Conservation (phyloP, 164 flowering plant genomes). For the Kalanchoe fedtschenkoi region DNA sequence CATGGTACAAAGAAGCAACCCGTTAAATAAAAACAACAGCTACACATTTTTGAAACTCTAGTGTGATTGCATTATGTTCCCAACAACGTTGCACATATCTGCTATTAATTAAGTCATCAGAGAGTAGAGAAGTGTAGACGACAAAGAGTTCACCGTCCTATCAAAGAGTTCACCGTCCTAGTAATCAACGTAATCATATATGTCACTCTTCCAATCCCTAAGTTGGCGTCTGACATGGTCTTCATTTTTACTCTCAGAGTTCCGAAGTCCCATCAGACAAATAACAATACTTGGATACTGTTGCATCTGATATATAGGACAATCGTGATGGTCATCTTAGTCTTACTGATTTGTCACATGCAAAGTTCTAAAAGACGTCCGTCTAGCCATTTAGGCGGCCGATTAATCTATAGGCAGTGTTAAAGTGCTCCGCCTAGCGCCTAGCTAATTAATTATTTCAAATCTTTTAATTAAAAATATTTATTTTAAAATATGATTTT, state of each 20-base stretch:
- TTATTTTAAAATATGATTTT: too few relatives aligned
- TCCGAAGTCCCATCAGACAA: background rate
- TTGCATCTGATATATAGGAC: constrained; percentile 45
- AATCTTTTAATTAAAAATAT: too few relatives aligned
- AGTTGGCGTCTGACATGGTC: constrained; percentile 31
- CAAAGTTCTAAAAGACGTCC: too few relatives aligned
- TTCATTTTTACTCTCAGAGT: constrained; percentile 12
- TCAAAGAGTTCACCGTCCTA: constrained; percentile 51
- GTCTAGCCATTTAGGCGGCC: too few relatives aligned
- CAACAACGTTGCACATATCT: constrained; percentile 22
- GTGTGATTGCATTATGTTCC: background rate
- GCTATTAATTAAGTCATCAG: constrained; percentile 37
- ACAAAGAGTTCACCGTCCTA: constrained; percentile 50
- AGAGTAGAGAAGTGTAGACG: constrained; percentile 47
- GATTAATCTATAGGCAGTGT: too few relatives aligned
- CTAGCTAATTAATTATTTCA: too few relatives aligned
- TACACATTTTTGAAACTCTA: too few relatives aligned
- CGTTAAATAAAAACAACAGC: too few relatives aligned
- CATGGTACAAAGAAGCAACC: too few relatives aligned
- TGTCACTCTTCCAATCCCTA: constrained; percentile 36
- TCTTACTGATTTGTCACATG: constrained; percentile 29
- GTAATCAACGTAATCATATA: constrained; percentile 42
- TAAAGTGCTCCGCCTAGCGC: too few relatives aligned
- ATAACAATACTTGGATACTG: constrained; percentile 53
- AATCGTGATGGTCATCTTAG: constrained; percentile 34